Evolutionary conservation across 257 asterid species (phyloP).

Genomic region (Capsicum chinense): DNA sequence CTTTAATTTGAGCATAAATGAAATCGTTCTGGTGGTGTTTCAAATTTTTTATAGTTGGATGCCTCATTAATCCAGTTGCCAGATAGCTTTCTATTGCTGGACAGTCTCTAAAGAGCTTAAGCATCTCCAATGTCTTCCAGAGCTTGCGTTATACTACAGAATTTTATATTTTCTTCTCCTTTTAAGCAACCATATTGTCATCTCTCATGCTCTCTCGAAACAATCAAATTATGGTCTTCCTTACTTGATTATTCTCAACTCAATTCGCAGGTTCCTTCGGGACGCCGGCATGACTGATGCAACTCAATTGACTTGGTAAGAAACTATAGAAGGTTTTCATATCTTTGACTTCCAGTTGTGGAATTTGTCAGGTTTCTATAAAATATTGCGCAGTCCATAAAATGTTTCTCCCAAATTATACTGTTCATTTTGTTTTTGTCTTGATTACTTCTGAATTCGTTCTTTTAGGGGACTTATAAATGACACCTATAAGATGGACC

Average conservation of each 20-base stretch:
- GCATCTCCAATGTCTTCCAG: neutral
- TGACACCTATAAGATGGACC: conserved; percentile 95
- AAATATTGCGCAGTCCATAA: neutral
- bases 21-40: no score
- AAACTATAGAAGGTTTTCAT: neutral
- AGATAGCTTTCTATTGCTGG: neutral
- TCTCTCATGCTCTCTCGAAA: neutral
- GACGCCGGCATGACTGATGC: conserved; percentile 92
- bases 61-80: no score
- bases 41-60: no score
- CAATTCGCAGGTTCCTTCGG: conserved; percentile 72
- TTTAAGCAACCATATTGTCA: neutral
- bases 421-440: neutral
- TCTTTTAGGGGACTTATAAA: conserved; percentile 81
- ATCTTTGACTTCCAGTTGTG: neutral
- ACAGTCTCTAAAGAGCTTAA: neutral
- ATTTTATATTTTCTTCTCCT: neutral
- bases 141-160: neutral
- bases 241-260: conserved; percentile 23
- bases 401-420: neutral
- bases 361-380: neutral
- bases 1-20: no score
- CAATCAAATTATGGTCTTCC: neutral
- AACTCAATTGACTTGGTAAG: conserved; percentile 84
- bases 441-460: neutral